Evolutionary conservation across 768 basidiomycete species (phyloP), one percentile per base, ranked within the genome.

Genomic region (Termitomyces sp.): DNA sequence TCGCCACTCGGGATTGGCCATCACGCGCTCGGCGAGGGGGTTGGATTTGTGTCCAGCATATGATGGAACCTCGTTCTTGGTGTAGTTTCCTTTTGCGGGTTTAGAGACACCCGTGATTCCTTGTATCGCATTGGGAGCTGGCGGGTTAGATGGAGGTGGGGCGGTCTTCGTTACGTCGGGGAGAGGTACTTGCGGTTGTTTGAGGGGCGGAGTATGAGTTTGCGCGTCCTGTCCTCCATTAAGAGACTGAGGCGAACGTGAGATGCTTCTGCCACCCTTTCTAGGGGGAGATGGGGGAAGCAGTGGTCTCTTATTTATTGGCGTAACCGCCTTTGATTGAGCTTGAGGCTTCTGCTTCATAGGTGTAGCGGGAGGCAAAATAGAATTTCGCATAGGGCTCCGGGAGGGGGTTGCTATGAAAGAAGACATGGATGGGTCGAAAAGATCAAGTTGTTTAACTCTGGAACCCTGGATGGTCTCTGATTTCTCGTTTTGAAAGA

Each of bases 1-100:
- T 20, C 93, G 83, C 96, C 96, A 98, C 34, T 84, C 82, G 1
- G 90, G 84, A 68, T 93, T 79, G 24, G 87, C 83, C 87, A 98
- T 91, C 18, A 86, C 86, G 5, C 89, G 86, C 59, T 85, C 77
- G 0, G 93, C 94, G 43, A 84, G 73, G 2, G 80, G 81, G 69
- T 95, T 95, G 1, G 90, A 87, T 27, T 74, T 71, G 53, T 83
- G 78, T 0, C 82, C 74, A 13, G 93, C 88, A 71, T 96, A 95
- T 0, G 72, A 72, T 3, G 90, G 84, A 27, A 84, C 72, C 4
- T 46, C 48, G 34, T n/a, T 34, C 18, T 50, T 34, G 3, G 37
- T 18, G 2, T 40, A 16, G 24, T 9, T 33, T 8, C 43, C 6
- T 12, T 48, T 32, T 30, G n/a, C 3, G 10, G 13, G 27, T 32